Evolutionary conservation across 2,329 filamentous ascomycete genomes (phyloP), one percentile per base, ranked within the genome.

Genomic region (Botryotinia convoluta): DNA sequence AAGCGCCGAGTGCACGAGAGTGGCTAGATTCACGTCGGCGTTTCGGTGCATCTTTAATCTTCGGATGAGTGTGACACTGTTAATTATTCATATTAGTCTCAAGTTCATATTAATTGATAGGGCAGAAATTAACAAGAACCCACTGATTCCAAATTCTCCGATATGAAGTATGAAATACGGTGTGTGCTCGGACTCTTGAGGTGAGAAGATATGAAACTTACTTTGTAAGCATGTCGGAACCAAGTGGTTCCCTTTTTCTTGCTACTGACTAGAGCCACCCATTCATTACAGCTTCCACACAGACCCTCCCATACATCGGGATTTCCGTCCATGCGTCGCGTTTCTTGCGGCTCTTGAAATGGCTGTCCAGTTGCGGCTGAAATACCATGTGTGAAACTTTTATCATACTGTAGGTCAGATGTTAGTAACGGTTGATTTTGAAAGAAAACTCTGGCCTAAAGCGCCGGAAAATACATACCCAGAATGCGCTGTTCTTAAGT

Each of bases 161-260:
- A 54, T 16, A 22, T 54, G 32, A 57, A 57, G n/a, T 29, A 18
- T 18, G 51, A 35, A 45, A 39, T 68, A 20, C 29, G 32, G 16
- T 54, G 8, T 68, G 45, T 54, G 45, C 45, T 68, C 64, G 22
- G 64, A 39, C 45, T 54, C 22, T 68, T 51, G 29, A 45, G n/a
- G 26, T 59, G 57, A 18, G 39, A 35, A 18, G 26, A 71, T 35
- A 3, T 35, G 60, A 63, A 72, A 81, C 84, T 81, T 82, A 93
- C 92, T 87, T 95, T 96, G 85, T 96, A 96, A 64, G 93, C 93
- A 82, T 97, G 93, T 77, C 93, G 87, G 82, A 95, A 97, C 93
- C 93, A 97, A 5, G 93, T 95, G 1, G 93, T 97, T n/a, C 93
- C 93, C 84, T 95, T 95, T 85, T 95, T 95, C 84, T 95, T 95